A percentile compares a stretch with the other conserved stretches of the same genome.
These are phyloP conservation scores for Calamus simplicifolius DNA, from an alignment of 176 grass and related monocot genomes.

Conservation along the genomic window DNA sequence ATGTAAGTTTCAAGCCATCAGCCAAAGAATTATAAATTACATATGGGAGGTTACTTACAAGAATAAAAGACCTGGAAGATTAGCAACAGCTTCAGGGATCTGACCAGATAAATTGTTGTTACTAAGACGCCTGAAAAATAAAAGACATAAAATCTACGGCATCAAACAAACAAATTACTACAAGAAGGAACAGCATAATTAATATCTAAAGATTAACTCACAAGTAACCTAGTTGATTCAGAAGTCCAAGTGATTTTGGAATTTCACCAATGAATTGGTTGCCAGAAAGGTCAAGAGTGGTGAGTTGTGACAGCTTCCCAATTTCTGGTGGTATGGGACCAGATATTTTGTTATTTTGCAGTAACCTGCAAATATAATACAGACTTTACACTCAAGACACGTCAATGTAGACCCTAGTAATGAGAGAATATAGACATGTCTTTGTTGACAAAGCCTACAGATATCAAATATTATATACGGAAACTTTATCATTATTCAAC, in stretches of 20 bases:
- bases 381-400: too few species aligned
- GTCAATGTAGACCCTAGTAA: background rate
- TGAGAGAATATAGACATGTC: background rate
- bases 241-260: slow-evolving; percentile 63
- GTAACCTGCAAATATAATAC: slow-evolving; percentile 39
- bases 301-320: slow-evolving; percentile 67
- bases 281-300: slow-evolving; percentile 82
- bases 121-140: slow-evolving; percentile 68
- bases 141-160: slow-evolving; percentile 10
- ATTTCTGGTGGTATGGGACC: slow-evolving; percentile 73
- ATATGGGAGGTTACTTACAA: slow-evolving; percentile 50
- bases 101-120: slow-evolving; percentile 76
- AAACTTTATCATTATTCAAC: too few species aligned
- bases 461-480: background rate
- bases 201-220: slow-evolving; percentile 32
- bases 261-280: slow-evolving; percentile 82
- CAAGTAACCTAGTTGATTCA: slow-evolving; percentile 83
- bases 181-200: background rate
- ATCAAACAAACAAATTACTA: background rate
- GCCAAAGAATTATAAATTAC: slow-evolving; percentile 11
- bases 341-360: slow-evolving; percentile 94
- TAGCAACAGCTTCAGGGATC: slow-evolving; percentile 74
- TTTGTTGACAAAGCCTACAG: background rate
- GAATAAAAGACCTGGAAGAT: slow-evolving; percentile 86
- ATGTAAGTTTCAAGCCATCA: slow-evolving; percentile 24